Evolutionary conservation across 306 rosid genomes (phyloP).

Genomic region (Fragaria vesca): DNA sequence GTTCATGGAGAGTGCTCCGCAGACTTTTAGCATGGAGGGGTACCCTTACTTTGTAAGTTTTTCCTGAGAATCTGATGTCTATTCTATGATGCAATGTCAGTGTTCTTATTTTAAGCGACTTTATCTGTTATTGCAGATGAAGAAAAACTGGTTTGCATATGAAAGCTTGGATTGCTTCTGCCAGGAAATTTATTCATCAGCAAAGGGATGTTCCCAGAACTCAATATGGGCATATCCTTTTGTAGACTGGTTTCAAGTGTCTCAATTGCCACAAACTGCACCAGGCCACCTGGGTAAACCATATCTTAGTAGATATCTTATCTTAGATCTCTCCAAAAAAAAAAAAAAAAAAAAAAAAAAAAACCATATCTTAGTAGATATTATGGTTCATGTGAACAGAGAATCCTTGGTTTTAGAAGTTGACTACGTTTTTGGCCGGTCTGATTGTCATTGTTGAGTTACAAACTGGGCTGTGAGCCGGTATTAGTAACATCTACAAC

Average conservation of each 20-base stretch:
- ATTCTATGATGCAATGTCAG: conserved; percentile 1
- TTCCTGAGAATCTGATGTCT: neutral
- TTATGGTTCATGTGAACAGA: too few relatives aligned
- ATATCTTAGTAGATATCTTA: too few relatives aligned
- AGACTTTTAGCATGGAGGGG: conserved; percentile 48
- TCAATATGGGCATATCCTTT: neutral
- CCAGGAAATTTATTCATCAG: conserved; percentile 28
- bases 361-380: too few relatives aligned
- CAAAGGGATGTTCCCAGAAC: conserved; percentile 12
- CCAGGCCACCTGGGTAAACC: too few relatives aligned
- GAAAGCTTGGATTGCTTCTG: conserved; percentile 47
- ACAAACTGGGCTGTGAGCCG: too few relatives aligned
- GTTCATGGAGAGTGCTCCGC: conserved; percentile 61
- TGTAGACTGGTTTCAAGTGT: neutral
- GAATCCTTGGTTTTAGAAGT: too few relatives aligned
- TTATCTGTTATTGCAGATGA: conserved; percentile 61
- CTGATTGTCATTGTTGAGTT: too few relatives aligned
- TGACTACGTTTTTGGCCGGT: too few relatives aligned
- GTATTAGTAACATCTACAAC: too few relatives aligned
- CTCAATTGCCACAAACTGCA: too few relatives aligned
- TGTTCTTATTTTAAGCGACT: neutral
- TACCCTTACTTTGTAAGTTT: conserved; percentile 75
- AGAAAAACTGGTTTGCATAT: conserved; percentile 52
- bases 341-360: too few relatives aligned
- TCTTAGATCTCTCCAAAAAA: too few relatives aligned